phyloP scores from a whole-genome alignment of 1,284 basidiomycete species.

The Leccinum pallidistipes region DNA sequence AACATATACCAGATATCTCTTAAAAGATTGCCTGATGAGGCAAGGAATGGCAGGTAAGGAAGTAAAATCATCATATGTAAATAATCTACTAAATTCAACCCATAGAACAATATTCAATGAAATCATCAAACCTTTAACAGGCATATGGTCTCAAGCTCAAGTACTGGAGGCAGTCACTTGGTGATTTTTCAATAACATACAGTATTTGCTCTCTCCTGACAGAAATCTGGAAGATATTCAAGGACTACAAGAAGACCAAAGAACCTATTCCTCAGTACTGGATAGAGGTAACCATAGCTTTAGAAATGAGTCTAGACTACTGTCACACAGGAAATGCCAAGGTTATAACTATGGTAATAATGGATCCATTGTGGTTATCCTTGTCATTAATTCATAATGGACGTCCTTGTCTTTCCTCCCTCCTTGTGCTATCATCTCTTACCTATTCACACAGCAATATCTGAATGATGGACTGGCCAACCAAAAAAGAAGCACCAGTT shows the following conservation, averaged over 20 bases:
- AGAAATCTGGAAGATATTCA: not conserved
- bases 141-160: no score
- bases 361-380: not conserved
- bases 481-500: not conserved
- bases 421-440: not conserved
- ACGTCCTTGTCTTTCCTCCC: not conserved
- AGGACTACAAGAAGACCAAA: not conserved
- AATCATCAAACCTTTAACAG: no score
- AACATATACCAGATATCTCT: no score
- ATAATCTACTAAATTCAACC: no score
- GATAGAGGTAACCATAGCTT: not conserved
- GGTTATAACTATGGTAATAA: not conserved
- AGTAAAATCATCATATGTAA: no score
- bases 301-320: not conserved
- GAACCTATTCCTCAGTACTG: not conserved
- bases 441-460: not conserved
- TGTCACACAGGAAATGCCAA: not conserved
- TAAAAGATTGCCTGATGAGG: no score
- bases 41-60: no score
- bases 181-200: no score
- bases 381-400: not conserved
- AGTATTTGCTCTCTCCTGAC: not conserved
- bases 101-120: no score
- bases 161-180: no score
- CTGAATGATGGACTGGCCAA: not conserved